A percentile compares a stretch with the other conserved stretches of the same genome.
Conservation (phyloP, 1,284 basidiomycete species). For the Fistulina hepatica region DNA sequence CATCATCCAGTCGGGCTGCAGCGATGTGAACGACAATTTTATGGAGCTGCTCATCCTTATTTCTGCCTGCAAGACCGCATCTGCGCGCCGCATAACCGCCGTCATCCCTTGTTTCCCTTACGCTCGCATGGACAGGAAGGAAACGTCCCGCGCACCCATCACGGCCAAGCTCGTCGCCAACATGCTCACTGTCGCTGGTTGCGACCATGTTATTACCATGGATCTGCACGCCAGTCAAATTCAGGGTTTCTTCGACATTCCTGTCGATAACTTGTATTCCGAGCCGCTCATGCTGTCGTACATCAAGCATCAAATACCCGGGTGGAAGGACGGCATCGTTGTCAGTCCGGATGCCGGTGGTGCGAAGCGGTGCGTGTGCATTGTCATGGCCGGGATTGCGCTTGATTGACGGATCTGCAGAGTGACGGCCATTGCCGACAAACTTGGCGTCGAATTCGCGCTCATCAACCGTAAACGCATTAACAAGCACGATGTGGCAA, state of each 20-base stretch:
- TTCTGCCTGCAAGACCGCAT: slow-evolving; percentile 94
- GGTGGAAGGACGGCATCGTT: slow-evolving; percentile 85
- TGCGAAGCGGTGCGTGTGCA: slow-evolving; percentile 75
- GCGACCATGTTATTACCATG: slow-evolving; percentile 98
- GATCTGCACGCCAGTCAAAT: slow-evolving; percentile 98
- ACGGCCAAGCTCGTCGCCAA: slow-evolving; percentile 98
- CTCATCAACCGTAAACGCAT: slow-evolving; percentile 90
- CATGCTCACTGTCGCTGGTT: slow-evolving; percentile 93
- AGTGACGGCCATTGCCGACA: slow-evolving; percentile 91
- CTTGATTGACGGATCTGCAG: slow-evolving; percentile 31
- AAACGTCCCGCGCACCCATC: slow-evolving; percentile 92
- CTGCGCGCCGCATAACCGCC: slow-evolving; percentile 92
- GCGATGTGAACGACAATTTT: slow-evolving; percentile 74
- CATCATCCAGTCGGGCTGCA: slow-evolving; percentile 82
- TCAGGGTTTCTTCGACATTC: slow-evolving; percentile 98
- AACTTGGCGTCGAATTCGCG: slow-evolving; percentile 92
- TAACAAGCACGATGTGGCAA: slow-evolving; percentile 37
- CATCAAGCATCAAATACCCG: slow-evolving; percentile 81
- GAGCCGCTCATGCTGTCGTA: slow-evolving; percentile 83
- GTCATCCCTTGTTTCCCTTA: slow-evolving; percentile 98
- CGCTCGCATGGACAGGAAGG: slow-evolving; percentile 96
- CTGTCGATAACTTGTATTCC: slow-evolving; percentile 92
- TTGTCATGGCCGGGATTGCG: slow-evolving; percentile 5
- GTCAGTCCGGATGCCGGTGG: slow-evolving; percentile 97
- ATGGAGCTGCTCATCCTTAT: slow-evolving; percentile 90